Percentiles rank a stretch among this genome's conserved stretches.
phyloP scores from a whole-genome alignment of 1,284 basidiomycete species.

The Bjerkandera adusta region DNA sequence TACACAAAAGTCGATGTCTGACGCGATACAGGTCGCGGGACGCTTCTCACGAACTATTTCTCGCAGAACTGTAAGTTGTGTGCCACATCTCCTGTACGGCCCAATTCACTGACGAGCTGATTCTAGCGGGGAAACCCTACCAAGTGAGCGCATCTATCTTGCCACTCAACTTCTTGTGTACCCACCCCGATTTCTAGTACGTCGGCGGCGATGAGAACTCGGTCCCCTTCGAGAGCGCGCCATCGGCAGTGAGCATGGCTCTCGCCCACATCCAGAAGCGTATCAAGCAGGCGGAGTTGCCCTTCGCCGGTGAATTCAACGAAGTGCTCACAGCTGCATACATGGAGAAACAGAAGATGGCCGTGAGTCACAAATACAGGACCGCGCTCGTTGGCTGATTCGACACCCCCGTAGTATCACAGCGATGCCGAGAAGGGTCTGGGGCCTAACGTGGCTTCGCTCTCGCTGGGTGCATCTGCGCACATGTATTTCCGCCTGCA shows the following conservation, averaged over 20 bases:
- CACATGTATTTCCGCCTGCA: constrained; percentile 69
- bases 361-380: constrained; percentile 43
- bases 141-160: constrained; percentile 40
- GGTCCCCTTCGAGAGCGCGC: constrained; percentile 56
- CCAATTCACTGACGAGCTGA: too few species aligned
- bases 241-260: constrained; percentile 54
- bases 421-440: constrained; percentile 72
- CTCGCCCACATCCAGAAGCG: constrained; percentile 55
- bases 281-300: constrained; percentile 34
- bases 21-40: constrained; percentile 52
- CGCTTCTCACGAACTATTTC: constrained; percentile 74
- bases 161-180: background rate
- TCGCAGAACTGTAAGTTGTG: constrained; percentile 70
- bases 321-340: constrained; percentile 79
- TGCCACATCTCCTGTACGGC: background rate
- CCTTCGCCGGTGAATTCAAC: constrained; percentile 53
- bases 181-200: constrained; percentile 45
- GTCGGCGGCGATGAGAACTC: constrained; percentile 72
- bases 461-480: constrained; percentile 71
- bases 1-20: too few species aligned
- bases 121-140: constrained; percentile 67
- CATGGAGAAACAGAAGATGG: constrained; percentile 80
- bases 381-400: background rate
- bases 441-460: constrained; percentile 67
- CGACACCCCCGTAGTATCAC: constrained; percentile 55